These are phyloP conservation scores for Pseudogymnoascus sp. DNA, from an alignment of 2,329 filamentous ascomycete genomes.

Conservation along the genomic window DNA sequence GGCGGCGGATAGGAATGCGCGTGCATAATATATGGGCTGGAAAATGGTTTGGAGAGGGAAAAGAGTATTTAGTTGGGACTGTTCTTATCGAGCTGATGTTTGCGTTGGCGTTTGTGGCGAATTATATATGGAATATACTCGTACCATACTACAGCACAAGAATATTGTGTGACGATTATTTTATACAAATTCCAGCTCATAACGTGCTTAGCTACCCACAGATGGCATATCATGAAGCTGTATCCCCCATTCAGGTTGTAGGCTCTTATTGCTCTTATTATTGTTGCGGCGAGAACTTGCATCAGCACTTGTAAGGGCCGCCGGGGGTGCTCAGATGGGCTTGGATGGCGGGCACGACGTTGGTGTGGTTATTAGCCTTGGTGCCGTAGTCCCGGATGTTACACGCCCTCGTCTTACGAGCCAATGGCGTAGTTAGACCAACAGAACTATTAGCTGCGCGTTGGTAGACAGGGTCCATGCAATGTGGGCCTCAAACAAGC, in stretches of 20 bases:
- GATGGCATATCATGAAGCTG: background rate
- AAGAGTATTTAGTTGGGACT: background rate
- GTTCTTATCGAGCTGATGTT: background rate
- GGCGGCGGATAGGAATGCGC: conserved; percentile 47
- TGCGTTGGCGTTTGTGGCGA: background rate
- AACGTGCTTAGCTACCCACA: background rate
- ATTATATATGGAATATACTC: background rate
- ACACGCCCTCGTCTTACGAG: conserved; percentile 25
- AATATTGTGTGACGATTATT: background rate
- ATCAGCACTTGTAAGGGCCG: too few relatives aligned
- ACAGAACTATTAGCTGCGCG: conserved; percentile 19
- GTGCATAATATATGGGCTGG: conserved; percentile 23
- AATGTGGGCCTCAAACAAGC: background rate
- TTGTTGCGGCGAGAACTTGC: too few relatives aligned
- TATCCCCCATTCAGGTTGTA: background rate
- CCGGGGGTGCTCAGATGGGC: too few relatives aligned
- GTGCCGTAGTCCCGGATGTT: conserved; percentile 29
- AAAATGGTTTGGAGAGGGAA: background rate
- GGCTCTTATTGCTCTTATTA: too few relatives aligned
- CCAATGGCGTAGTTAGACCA: conserved; percentile 25
- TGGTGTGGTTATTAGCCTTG: conserved; percentile 27
- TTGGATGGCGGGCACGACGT: conserved; percentile 25
- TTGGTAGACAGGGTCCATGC: too few relatives aligned
- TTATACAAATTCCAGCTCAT: background rate
- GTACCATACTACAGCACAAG: background rate